Evolutionary conservation across 306 rosid species (phyloP).

Genomic region (Cicer chorassanicum): DNA sequence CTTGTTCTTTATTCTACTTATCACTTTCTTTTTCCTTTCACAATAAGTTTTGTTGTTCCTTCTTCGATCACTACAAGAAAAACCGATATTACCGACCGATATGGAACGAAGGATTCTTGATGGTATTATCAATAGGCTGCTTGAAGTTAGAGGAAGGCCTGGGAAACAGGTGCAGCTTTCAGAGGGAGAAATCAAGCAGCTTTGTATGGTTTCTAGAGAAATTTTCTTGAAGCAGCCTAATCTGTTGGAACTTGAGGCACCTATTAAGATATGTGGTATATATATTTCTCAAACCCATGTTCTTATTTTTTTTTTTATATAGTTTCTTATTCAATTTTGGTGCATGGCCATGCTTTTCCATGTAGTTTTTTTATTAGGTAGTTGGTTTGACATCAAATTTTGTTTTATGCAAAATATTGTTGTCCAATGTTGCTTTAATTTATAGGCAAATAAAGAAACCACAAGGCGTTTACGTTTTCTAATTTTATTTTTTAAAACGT

Average conservation of each 20-base stretch:
- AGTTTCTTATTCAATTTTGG: not conserved
- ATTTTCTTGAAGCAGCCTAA: conserved; percentile 51
- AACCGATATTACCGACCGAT: no score
- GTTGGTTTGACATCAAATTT: no score
- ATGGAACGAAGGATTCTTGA: conserved; percentile 52
- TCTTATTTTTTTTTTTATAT: not conserved
- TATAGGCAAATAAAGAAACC: no score
- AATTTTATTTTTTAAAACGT: no score
- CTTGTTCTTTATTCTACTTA: conserved; percentile 44
- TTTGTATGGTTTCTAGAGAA: conserved; percentile 48
- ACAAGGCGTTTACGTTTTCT: no score
- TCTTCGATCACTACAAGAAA: not conserved
- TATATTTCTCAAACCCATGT: not conserved
- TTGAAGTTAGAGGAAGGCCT: conserved; percentile 50
- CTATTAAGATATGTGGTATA: conserved; percentile 54
- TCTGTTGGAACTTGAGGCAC: conserved; percentile 50
- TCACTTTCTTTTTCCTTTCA: not conserved
- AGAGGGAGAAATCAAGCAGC: conserved; percentile 50
- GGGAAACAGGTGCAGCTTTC: conserved; percentile 53
- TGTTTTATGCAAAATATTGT: no score
- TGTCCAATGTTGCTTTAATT: no score
- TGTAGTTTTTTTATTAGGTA: no score
- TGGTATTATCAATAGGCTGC: conserved; percentile 49
- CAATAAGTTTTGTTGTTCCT: not conserved
- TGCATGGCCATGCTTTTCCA: not conserved